phyloP scores from a whole-genome alignment of 2,329 filamentous ascomycete species.

The Chrysoporthe puriensis region DNA sequence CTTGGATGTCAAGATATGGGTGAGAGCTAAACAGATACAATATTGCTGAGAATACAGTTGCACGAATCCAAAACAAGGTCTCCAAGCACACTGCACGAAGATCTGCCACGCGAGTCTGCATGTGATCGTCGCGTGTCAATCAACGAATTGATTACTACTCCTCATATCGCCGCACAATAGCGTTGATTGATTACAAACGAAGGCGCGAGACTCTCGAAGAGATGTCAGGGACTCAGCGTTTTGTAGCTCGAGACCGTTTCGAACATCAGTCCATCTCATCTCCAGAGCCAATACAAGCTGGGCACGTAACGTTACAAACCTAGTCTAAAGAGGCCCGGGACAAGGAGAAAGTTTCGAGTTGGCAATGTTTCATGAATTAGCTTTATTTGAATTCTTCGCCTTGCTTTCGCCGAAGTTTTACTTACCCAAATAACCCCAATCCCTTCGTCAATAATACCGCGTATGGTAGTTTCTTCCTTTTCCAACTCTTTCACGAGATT shows the following conservation, averaged over 20 bases:
- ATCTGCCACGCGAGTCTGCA: neutral
- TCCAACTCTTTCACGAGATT: no score
- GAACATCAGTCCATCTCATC: conserved; percentile 13
- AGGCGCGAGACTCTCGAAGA: neutral
- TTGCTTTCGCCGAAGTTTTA: neutral
- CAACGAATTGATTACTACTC: no score
- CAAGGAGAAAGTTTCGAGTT: neutral
- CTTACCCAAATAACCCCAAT: no score
- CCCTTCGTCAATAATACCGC: no score
- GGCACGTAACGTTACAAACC: neutral
- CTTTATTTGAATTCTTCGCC: neutral
- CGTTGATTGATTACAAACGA: neutral
- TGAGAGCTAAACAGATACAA: no score
- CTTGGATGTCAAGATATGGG: no score
- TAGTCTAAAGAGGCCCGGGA: neutral
- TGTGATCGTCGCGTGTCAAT: no score
- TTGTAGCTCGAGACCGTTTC: neutral
- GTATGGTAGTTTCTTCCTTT: no score
- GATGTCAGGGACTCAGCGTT: neutral
- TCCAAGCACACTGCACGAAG: neutral
- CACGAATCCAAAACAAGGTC: neutral
- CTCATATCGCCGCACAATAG: neutral
- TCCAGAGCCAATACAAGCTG: neutral
- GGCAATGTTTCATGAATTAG: neutral
- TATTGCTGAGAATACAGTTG: neutral